A percentile compares a stretch with the other conserved stretches of the same genome.
Conservation (phyloP, 202 grass and related monocot genomes). For the Setaria viridis region DNA sequence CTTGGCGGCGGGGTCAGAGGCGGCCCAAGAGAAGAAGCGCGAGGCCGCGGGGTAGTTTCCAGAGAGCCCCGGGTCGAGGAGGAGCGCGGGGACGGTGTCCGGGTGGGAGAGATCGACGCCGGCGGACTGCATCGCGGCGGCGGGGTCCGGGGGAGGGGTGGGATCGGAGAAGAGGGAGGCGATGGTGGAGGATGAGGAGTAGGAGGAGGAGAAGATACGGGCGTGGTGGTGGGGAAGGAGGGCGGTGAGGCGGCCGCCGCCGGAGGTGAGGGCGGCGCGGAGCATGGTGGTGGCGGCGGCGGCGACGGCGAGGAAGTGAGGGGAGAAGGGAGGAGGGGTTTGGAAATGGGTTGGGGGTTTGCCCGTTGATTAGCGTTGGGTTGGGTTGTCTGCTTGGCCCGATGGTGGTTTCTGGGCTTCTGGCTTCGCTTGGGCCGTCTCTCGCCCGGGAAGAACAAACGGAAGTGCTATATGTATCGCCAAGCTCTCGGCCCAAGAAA, state of each 20-base stretch:
- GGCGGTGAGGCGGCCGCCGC: slow-evolving; percentile 21
- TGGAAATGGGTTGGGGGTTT: slow-evolving; percentile 36
- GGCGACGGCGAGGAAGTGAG: background rate
- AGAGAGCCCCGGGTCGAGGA: slow-evolving; percentile 41
- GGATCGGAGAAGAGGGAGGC: slow-evolving; percentile 41
- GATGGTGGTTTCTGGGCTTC: background rate
- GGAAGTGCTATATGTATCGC: too few species aligned
- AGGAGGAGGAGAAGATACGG: slow-evolving; percentile 25
- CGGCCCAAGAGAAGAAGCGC: slow-evolving; percentile 51
- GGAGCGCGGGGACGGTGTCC: slow-evolving; percentile 51
- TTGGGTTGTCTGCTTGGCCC: background rate
- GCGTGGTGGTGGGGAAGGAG: background rate
- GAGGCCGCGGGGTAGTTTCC: slow-evolving; percentile 51
- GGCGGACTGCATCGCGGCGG: slow-evolving; percentile 43
- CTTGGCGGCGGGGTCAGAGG: slow-evolving; percentile 14
- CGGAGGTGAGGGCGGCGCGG: slow-evolving; percentile 47
- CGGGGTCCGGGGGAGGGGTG: slow-evolving; percentile 16
- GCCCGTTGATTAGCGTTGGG: slow-evolving; percentile 33
- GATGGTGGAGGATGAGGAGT: slow-evolving; percentile 38
- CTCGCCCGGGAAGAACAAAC: too few species aligned
- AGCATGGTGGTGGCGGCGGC: slow-evolving; percentile 32
- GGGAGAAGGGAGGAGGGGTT: background rate
- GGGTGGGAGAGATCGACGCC: slow-evolving; percentile 54
- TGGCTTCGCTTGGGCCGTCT: background rate
- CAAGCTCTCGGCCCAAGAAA: too few species aligned